Evolutionary conservation across 371 early-diverging fungal species (phyloP).

Genomic region (Mortierella sp.): DNA sequence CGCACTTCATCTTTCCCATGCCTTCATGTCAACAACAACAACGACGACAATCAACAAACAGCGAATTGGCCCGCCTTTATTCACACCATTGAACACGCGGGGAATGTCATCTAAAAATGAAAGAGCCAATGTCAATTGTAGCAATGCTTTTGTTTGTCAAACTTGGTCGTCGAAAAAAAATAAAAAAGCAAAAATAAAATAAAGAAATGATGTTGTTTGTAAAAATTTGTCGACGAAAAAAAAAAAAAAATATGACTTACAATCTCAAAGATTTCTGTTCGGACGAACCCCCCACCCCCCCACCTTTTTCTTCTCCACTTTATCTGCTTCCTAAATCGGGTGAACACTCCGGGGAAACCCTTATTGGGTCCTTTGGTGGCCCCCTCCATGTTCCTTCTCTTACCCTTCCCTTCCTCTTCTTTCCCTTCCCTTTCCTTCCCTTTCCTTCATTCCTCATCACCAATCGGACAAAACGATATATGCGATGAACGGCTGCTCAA

Average conservation of each 20-base stretch:
- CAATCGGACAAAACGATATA: not conserved
- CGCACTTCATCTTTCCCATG: not conserved
- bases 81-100: not conserved
- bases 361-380: not conserved
- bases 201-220: too few relatives aligned
- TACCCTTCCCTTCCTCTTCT: not conserved
- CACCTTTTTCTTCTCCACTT: not conserved
- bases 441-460: too few relatives aligned
- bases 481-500: not conserved
- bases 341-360: slow-evolving; percentile 12
- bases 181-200: too few relatives aligned
- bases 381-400: not conserved
- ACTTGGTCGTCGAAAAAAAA: too few relatives aligned
- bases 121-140: not conserved
- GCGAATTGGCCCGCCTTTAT: not conserved
- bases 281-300: too few relatives aligned
- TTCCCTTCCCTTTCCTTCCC: not conserved
- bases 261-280: not conserved
- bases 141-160: slow-evolving; percentile 1
- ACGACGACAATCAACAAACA: not conserved
- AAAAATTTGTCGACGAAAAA: not conserved
- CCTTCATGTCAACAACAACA: not conserved
- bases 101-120: not conserved
- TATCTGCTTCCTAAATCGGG: not conserved
- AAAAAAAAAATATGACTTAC: too few relatives aligned